Percentiles rank a stretch among this genome's conserved stretches.
These are phyloP conservation scores for Amanita muscaria DNA, from an alignment of 768 basidiomycete genomes.

Conservation along the genomic window DNA sequence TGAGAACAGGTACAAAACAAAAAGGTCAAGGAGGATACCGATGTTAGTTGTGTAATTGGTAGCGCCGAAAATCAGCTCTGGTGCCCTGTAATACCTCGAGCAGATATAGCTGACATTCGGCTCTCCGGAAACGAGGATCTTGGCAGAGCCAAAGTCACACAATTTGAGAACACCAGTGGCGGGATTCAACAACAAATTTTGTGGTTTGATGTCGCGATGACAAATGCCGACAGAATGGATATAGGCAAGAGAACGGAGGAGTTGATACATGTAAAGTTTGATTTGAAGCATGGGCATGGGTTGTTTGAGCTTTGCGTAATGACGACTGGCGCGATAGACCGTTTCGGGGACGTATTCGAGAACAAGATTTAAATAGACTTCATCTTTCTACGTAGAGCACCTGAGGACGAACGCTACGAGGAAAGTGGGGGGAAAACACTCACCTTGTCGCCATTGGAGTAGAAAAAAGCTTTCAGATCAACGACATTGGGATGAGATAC, in stretches of 20 bases:
- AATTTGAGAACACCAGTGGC: conserved; percentile 95
- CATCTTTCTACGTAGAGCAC: conserved; percentile 71
- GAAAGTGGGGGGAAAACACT: conserved; percentile 9
- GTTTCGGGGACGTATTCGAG: conserved; percentile 99
- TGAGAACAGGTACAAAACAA: conserved; percentile 9
- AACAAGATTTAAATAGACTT: conserved; percentile 98
- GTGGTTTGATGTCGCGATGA: conserved; percentile 99
- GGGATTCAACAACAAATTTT: conserved; percentile 96
- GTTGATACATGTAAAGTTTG: conserved; percentile 99
- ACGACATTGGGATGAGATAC: conserved; percentile 97
- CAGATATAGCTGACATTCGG: conserved; percentile 99
- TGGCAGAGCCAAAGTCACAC: conserved; percentile 98
- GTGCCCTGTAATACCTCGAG: conserved; percentile 98
- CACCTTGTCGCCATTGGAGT: conserved; percentile 99
- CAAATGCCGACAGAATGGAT: conserved; percentile 99
- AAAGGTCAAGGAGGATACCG: conserved; percentile 39
- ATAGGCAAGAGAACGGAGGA: conserved; percentile 95
- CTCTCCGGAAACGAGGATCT: conserved; percentile 95
- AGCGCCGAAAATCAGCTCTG: conserved; percentile 98
- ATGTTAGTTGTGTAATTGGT: conserved; percentile 99
- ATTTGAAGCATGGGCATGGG: conserved; percentile 99
- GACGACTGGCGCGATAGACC: conserved; percentile 96
- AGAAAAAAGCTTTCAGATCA: conserved; percentile 96
- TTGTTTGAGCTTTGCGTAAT: conserved; percentile 99
- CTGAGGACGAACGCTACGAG: conserved; percentile 2